Evolutionary conservation across 495 filamentous ascomycete species (phyloP), one percentile per base, ranked within the genome.

Genomic region (Xylaria nigripes): DNA sequence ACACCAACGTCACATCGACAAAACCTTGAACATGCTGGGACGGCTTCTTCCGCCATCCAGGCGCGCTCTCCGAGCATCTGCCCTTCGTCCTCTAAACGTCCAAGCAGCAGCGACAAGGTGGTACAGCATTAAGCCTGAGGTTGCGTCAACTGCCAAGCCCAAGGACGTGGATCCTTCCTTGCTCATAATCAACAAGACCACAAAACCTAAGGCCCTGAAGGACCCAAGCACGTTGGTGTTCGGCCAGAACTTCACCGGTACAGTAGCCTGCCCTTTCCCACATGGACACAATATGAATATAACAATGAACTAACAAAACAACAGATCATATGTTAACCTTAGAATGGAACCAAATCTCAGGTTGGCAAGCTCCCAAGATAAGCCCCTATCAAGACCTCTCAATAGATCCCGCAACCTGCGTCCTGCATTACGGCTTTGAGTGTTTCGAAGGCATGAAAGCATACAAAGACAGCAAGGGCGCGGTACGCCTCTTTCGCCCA

Each of bases 401-500:
- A 50, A 82, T 98, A 51, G 94, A 97, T 69, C 93, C 93, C 23
- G 89, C 93, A 6, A 91, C 90, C 41, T 97, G 91, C 75, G 93
- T 96, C 42, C 91, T 98, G 74, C 93, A 98, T 79, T 98, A 98
- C 70, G 93, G 87, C 36, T 97, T 97, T 65, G 87, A 90, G 68
- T 89, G 85, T 68, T 98, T 98, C 72, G 93, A 98, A 71, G 93
- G 93, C 56, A 94, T 97, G 90, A 98, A 98, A 73, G 94, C 94
- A 30, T 97, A 97, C 77, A 89, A 86, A 65, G 87, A 93, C 71
- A 76, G 70, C 45, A 69, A 78, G 13, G 89, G 88, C 46, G 63
- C 83, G 42, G 81, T 92, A 54, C 84, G 90, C 16, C 72, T 98
- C 19, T 98, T 98, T 80, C 83, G 93, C n/a, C 93, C 93, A 0